A percentile compares a stretch with the other conserved stretches of the same genome.
phyloP scores from a whole-genome alignment of 192 early-diverging fungal species.

The Mortierella claussenii region DNA sequence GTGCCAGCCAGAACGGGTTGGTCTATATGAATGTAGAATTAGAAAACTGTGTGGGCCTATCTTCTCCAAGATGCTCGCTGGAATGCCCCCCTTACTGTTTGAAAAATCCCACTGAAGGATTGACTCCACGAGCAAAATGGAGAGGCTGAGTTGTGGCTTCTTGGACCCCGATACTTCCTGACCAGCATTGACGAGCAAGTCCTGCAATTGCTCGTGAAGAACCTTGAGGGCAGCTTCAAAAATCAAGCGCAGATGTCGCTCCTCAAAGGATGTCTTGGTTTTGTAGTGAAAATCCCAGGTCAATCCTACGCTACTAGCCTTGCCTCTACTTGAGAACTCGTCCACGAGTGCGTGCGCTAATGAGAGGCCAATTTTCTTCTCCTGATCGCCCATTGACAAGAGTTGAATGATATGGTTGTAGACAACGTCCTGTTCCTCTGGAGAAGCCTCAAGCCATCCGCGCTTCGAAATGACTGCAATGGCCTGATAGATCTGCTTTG shows the following conservation, averaged over 20 bases:
- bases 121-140: conserved; percentile 41
- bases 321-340: conserved; percentile 69
- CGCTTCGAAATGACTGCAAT: conserved; percentile 74
- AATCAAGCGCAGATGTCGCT: conserved; percentile 58
- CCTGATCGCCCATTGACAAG: conserved; percentile 56
- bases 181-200: conserved; percentile 21
- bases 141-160: conserved; percentile 31
- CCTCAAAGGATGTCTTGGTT: conserved; percentile 72
- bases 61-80: neutral
- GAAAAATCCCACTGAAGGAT: conserved; percentile 53
- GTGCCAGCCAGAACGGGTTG: conserved; percentile 54
- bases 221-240: conserved; percentile 64
- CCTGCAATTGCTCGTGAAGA: conserved; percentile 58
- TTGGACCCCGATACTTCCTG: conserved; percentile 49
- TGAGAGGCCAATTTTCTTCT: conserved; percentile 60
- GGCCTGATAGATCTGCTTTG: conserved; percentile 64
- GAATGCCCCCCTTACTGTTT: conserved; percentile 16
- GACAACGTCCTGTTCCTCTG: conserved; percentile 63
- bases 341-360: conserved; percentile 66
- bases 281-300: conserved; percentile 75
- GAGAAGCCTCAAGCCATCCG: conserved; percentile 68
- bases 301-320: conserved; percentile 69
- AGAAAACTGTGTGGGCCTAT: neutral
- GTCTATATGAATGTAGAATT: conserved; percentile 10
- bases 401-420: conserved; percentile 62